Percentiles rank a stretch among this genome's conserved stretches.
Conservation (phyloP, 805 yeast species). For the Pichia exigua region DNA sequence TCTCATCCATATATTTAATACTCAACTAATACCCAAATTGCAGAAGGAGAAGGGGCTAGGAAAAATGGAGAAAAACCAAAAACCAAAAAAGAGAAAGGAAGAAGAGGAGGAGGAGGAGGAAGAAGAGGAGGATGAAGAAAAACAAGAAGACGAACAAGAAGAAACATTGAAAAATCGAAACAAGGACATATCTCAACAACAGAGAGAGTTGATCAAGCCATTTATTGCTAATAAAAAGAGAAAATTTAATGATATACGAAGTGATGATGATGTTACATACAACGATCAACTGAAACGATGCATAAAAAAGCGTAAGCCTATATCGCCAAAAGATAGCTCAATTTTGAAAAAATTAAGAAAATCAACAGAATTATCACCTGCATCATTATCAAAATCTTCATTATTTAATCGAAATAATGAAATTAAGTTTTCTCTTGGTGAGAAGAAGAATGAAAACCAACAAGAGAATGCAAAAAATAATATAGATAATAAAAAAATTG, state of each 20-base stretch:
- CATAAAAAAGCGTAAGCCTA: not conserved
- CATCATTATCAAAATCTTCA: conserved; percentile 9
- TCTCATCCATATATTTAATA: conserved; percentile 31
- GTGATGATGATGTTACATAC: not conserved
- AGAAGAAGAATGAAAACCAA: not conserved
- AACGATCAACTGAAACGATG: not conserved
- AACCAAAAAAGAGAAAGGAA: not conserved
- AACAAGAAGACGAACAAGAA: not conserved
- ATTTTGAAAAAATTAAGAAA: not conserved
- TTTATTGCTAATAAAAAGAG: not conserved
- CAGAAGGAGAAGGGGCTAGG: not conserved
- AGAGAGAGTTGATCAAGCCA: not conserved
- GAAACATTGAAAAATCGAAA: not conserved
- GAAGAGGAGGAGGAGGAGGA: not conserved
- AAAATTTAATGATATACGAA: not conserved
- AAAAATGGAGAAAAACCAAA: not conserved
- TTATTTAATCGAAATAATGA: conserved; percentile 4
- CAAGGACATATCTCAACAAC: not conserved
- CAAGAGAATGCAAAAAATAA: not conserved
- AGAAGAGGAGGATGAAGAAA: not conserved
- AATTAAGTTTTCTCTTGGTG: conserved; percentile 7
- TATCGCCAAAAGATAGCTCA: not conserved
- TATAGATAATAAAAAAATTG: not conserved
- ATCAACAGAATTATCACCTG: conserved; percentile 7
- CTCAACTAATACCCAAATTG: conserved; percentile 7